Evolutionary conservation across 106 monocot genomes (phyloP).

Genomic region (Amphibolis antarctica): DNA sequence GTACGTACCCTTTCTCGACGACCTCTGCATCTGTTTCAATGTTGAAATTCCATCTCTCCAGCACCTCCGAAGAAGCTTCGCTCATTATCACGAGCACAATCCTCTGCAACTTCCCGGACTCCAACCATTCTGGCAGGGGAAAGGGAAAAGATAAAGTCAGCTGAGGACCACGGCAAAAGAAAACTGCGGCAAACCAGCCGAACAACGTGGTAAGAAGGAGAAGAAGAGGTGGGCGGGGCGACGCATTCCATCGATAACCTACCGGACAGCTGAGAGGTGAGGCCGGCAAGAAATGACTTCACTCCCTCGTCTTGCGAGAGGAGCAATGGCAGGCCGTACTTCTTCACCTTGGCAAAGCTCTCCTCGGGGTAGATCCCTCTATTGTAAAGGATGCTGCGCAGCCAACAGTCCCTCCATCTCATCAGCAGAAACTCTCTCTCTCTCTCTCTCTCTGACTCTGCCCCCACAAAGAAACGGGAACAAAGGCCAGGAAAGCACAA

Average conservation of each 20-base stretch:
- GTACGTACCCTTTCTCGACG: constrained; percentile 56
- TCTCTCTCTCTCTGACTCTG: too few species aligned
- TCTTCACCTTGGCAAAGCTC: constrained; percentile 88
- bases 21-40: constrained; percentile 84
- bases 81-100: constrained; percentile 97
- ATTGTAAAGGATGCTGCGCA: constrained; percentile 82
- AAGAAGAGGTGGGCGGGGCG: background rate
- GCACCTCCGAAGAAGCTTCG: constrained; percentile 68
- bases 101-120: constrained; percentile 80
- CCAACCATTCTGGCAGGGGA: constrained; percentile 59
- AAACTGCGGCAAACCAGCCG: background rate
- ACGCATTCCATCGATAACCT: background rate
- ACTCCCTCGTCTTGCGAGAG: constrained; percentile 85
- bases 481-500: background rate
- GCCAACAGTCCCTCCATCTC: too few species aligned
- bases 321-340: constrained; percentile 88
- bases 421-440: background rate
- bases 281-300: constrained; percentile 58
- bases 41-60: constrained; percentile 96
- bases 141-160: background rate
- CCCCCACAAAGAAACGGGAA: too few species aligned
- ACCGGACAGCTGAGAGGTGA: constrained; percentile 87
- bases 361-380: constrained; percentile 91
- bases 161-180: too few species aligned
- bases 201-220: background rate